Percentiles rank a stretch among this genome's conserved stretches.
Conservation (phyloP, 805 yeast genomes). For the Candida glaebosa region DNA sequence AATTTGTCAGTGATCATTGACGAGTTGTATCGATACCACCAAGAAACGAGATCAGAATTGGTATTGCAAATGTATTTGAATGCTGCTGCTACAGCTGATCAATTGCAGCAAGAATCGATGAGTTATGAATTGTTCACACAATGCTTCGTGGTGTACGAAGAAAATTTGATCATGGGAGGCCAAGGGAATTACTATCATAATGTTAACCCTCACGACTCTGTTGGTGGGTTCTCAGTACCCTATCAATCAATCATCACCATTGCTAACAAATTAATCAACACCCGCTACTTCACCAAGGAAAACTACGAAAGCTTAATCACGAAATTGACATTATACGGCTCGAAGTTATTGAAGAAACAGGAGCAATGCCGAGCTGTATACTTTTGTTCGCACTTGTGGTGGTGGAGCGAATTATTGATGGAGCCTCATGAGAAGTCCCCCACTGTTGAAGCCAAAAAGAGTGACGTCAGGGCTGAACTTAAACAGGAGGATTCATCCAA, state of each 20-base stretch:
- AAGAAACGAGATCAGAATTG: constrained; percentile 27
- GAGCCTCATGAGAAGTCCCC: constrained; percentile 24
- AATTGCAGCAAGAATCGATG: constrained; percentile 63
- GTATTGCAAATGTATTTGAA: constrained; percentile 54
- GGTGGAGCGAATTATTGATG: constrained; percentile 66
- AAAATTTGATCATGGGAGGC: constrained; percentile 31
- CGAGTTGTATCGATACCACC: constrained; percentile 52
- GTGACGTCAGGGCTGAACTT: constrained; percentile 1
- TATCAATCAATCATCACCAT: constrained; percentile 47
- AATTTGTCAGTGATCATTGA: constrained; percentile 66
- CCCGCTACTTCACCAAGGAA: constrained; percentile 50
- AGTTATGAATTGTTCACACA: constrained; percentile 87
- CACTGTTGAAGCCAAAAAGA: constrained; percentile 15
- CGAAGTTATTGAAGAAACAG: constrained; percentile 82
- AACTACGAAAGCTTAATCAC: constrained; percentile 81
- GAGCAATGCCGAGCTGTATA: constrained; percentile 94
- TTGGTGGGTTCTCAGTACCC: constrained; percentile 47
- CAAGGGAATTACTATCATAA: constrained; percentile 8
- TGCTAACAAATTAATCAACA: constrained; percentile 41
- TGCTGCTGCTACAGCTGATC: constrained; percentile 78
- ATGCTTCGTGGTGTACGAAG: constrained; percentile 82
- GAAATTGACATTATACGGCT: constrained; percentile 81
- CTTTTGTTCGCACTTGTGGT: constrained; percentile 88
- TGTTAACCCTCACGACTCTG: constrained; percentile 34
- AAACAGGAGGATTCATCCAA: constrained; percentile 18